Percentiles rank a stretch among this genome's conserved stretches.
These are phyloP conservation scores for Phialophora macrospora DNA, from an alignment of 2,329 filamentous ascomycete genomes.

Conservation along the genomic window DNA sequence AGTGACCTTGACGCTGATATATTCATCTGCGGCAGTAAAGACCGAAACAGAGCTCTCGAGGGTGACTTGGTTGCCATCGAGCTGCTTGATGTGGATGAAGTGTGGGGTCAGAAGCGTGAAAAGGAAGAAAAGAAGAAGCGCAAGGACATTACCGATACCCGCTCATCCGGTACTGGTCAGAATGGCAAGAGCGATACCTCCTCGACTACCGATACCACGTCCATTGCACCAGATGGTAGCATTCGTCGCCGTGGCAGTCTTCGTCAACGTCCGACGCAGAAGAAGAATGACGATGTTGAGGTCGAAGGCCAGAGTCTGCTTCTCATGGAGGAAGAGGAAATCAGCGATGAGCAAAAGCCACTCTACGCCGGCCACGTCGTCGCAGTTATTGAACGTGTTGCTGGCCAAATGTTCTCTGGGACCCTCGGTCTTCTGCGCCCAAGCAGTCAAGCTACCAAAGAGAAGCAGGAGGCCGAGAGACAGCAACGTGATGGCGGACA, in stretches of 20 bases:
- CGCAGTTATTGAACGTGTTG: slow-evolving; percentile 93
- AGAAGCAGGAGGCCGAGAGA: slow-evolving; percentile 97
- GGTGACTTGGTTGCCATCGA: slow-evolving; percentile 95
- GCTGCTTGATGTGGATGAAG: slow-evolving; percentile 95
- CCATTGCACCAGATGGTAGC: slow-evolving; percentile 73
- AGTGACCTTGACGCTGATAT: slow-evolving; percentile 96
- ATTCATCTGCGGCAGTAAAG: slow-evolving; percentile 99
- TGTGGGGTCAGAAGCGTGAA: slow-evolving; percentile 98
- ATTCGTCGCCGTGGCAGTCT: slow-evolving; percentile 92
- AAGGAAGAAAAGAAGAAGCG: slow-evolving; percentile 99
- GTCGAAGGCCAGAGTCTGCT: slow-evolving; percentile 97
- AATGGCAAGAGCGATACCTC: slow-evolving; percentile 58
- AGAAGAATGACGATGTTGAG: slow-evolving; percentile 99
- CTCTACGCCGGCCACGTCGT: slow-evolving; percentile 97
- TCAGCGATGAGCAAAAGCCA: slow-evolving; percentile 97
- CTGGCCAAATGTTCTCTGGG: slow-evolving; percentile 98
- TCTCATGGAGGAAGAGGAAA: slow-evolving; percentile 96
- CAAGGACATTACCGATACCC: slow-evolving; percentile 95
- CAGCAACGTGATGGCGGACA: slow-evolving; percentile 81
- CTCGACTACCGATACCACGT: slow-evolving; percentile 66
- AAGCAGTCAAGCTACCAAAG: slow-evolving; percentile 97
- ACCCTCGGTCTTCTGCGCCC: slow-evolving; percentile 91
- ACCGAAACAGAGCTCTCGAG: slow-evolving; percentile 94
- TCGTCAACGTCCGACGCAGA: slow-evolving; percentile 94
- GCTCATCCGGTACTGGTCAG: slow-evolving; percentile 70